A percentile compares a stretch with the other conserved stretches of the same genome.
Evolutionary conservation across 306 rosid species (phyloP).

Genomic region (Lathyrus sativus): DNA sequence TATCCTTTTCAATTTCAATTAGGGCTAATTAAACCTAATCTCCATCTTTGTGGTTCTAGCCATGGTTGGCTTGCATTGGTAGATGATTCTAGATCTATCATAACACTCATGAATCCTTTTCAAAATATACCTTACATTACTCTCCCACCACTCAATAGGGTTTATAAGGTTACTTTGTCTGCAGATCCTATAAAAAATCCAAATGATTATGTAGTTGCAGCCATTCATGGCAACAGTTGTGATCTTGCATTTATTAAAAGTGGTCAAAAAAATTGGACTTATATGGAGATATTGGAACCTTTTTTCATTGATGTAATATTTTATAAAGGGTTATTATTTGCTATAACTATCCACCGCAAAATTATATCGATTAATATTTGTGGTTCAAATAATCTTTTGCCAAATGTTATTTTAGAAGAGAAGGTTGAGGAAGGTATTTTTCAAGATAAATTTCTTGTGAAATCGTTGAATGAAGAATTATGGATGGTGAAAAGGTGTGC

Average conservation of each 20-base stretch:
- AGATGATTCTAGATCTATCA: not conserved
- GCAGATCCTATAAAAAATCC: not conserved
- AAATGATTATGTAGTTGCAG: not conserved
- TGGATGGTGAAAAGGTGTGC: not conserved
- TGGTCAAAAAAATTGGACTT: not conserved
- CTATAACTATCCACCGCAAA: not conserved
- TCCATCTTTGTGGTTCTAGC: not conserved
- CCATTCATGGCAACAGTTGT: not conserved
- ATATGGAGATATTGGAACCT: not conserved
- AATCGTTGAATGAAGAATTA: not conserved
- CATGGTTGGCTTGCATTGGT: constrained; percentile 1
- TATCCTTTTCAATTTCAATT: not conserved
- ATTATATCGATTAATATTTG: not conserved
- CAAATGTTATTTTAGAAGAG: not conserved
- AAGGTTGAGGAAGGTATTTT: not conserved
- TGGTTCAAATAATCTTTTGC: not conserved
- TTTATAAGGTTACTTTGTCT: not conserved
- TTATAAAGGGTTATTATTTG: not conserved
- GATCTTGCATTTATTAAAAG: not conserved
- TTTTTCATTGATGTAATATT: not conserved
- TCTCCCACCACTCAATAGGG: not conserved
- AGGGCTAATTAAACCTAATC: not conserved
- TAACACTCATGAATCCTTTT: not conserved
- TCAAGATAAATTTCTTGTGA: not conserved
- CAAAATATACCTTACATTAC: not conserved